A percentile compares a stretch with the other conserved stretches of the same genome.
Conservation (phyloP, 306 rosid species). For the Castanea sativa region DNA sequence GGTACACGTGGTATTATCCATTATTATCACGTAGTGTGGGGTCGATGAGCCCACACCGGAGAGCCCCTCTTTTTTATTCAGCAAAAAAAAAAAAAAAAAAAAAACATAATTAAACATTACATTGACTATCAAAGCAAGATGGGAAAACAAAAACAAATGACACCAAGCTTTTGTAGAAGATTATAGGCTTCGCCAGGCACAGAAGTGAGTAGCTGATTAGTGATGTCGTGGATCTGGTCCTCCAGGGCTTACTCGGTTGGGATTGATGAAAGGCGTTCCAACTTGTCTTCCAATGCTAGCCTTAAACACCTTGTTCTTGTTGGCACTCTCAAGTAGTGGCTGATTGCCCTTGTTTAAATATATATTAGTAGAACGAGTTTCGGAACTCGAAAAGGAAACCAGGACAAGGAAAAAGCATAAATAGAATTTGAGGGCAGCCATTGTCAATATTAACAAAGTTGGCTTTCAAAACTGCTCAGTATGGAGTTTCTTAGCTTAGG, state of each 20-base stretch:
- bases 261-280: background rate
- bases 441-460: background rate
- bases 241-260: constrained; percentile 9
- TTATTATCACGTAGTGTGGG: too few relatives aligned
- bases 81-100: too few relatives aligned
- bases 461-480: too few relatives aligned
- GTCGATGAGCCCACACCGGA: too few relatives aligned
- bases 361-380: background rate
- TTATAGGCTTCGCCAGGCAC: too few relatives aligned
- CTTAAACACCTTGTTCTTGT: background rate
- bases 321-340: background rate
- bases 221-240: constrained; percentile 22
- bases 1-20: too few relatives aligned
- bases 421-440: background rate
- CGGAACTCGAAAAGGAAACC: background rate
- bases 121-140: too few relatives aligned
- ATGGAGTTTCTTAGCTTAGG: too few relatives aligned
- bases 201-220: background rate
- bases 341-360: background rate
- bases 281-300: background rate
- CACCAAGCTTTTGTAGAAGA: background rate
- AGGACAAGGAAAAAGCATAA: background rate
- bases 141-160: too few relatives aligned
- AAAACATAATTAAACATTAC: too few relatives aligned
- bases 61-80: too few relatives aligned